phyloP scores from a whole-genome alignment of 2,329 filamentous ascomycete genomes.

The Teratosphaeria destructans region DNA sequence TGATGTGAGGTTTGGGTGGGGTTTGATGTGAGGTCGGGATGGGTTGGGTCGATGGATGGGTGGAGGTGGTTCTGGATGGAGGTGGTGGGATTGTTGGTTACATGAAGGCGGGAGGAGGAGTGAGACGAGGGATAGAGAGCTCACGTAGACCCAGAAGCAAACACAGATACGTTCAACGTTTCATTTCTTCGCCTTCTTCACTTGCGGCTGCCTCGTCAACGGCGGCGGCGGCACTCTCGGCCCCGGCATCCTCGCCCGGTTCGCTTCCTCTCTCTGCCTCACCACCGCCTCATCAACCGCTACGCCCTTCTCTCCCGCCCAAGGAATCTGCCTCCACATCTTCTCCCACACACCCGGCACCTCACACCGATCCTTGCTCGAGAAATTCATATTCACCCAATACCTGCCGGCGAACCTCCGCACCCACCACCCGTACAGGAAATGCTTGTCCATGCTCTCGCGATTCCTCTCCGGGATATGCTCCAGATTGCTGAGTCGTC shows the following conservation, averaged over 20 bases:
- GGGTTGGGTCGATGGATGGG: too few relatives aligned
- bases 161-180: neutral
- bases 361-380: slow-evolving; percentile 10
- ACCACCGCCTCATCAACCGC: neutral
- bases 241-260: neutral
- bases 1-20: neutral
- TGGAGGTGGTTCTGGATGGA: too few relatives aligned
- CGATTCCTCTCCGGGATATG: slow-evolving; percentile 20
- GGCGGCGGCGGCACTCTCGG: neutral
- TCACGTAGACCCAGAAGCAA: neutral
- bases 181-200: neutral
- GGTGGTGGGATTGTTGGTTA: too few relatives aligned
- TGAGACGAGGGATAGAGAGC: neutral
- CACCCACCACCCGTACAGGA: slow-evolving; percentile 5
- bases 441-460: slow-evolving; percentile 10
- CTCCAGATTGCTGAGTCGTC: slow-evolving; percentile 21
- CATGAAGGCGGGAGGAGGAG: too few relatives aligned
- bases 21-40: neutral
- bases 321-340: slow-evolving; percentile 21
- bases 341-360: slow-evolving; percentile 19
- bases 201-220: neutral
- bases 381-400: slow-evolving; percentile 14
- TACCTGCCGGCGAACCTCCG: slow-evolving; percentile 13
- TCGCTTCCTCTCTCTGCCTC: neutral
- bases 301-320: neutral